Evolutionary conservation across 306 rosid species (phyloP).

Genomic region (Ochetophila trinervis): DNA sequence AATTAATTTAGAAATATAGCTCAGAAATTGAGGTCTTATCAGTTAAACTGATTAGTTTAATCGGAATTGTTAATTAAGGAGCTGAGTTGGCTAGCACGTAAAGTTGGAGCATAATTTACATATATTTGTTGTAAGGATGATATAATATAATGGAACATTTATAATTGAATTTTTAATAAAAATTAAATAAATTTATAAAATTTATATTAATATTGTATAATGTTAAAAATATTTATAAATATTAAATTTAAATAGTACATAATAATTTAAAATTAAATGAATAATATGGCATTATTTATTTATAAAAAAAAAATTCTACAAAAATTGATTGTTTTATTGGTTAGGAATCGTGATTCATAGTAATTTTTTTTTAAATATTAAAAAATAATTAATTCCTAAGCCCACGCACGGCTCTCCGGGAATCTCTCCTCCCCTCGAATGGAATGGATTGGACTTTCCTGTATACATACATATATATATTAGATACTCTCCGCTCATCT

Average conservation of each 20-base stretch:
- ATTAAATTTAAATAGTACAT: too few species aligned
- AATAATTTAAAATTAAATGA: too few species aligned
- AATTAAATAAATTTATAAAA: too few species aligned
- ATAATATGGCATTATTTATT: too few species aligned
- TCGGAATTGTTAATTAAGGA: constrained; percentile 5
- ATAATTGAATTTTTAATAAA: too few species aligned
- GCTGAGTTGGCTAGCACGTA: constrained; percentile 66
- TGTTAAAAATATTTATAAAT: too few species aligned
- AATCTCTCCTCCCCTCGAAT: constrained; percentile 65
- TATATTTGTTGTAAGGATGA: too few species aligned
- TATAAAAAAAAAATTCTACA: too few species aligned
- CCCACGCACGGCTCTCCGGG: constrained; percentile 92
- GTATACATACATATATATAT: neutral
- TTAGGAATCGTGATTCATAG: constrained; percentile 47
- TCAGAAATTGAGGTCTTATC: constrained; percentile 30
- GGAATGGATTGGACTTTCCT: constrained; percentile 36
- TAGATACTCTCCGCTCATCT: too few species aligned
- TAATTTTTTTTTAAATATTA: neutral
- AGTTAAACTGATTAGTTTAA: constrained; percentile 11
- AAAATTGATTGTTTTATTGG: constrained; percentile 30
- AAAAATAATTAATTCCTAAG: constrained; percentile 39
- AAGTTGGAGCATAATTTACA: too few species aligned
- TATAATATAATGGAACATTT: too few species aligned
- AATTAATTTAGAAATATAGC: neutral
- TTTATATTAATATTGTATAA: too few species aligned